These are phyloP conservation scores for Lithocarpus polystachyus DNA, from an alignment of 306 rosid species.

Conservation along the genomic window DNA sequence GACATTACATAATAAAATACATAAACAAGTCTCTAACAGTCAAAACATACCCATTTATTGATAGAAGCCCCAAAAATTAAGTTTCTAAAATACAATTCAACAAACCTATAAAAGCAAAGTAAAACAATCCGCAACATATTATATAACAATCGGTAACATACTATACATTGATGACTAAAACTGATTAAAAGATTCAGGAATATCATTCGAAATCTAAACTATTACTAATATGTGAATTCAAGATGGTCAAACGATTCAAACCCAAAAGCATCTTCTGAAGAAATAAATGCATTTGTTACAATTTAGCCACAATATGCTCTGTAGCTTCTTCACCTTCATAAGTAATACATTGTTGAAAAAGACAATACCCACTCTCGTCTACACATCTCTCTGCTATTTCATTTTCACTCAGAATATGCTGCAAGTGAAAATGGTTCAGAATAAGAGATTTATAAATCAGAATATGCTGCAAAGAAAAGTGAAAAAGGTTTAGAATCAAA, in stretches of 20 bases:
- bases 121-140: too few species aligned
- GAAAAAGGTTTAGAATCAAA: neutral
- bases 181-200: too few species aligned
- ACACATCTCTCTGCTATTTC: constrained; percentile 15
- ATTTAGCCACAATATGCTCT: neutral
- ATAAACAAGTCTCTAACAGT: too few species aligned
- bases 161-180: too few species aligned
- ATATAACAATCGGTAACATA: too few species aligned
- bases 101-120: too few species aligned
- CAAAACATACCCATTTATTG: too few species aligned
- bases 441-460: too few species aligned
- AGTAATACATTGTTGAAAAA: constrained; percentile 21
- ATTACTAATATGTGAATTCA: neutral
- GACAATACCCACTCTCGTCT: constrained; percentile 25
- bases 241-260: neutral
- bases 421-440: neutral
- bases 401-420: constrained; percentile 32
- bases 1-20: too few species aligned
- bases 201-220: neutral
- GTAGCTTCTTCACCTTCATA: neutral
- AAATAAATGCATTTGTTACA: neutral
- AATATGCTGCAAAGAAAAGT: neutral
- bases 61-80: too few species aligned
- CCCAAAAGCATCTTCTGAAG: too few species aligned
- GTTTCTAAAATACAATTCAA: too few species aligned